A percentile compares a stretch with the other conserved stretches of the same genome.
Evolutionary conservation across 192 early-diverging fungal species (phyloP).

Genomic region (Obelidium mucronatum): DNA sequence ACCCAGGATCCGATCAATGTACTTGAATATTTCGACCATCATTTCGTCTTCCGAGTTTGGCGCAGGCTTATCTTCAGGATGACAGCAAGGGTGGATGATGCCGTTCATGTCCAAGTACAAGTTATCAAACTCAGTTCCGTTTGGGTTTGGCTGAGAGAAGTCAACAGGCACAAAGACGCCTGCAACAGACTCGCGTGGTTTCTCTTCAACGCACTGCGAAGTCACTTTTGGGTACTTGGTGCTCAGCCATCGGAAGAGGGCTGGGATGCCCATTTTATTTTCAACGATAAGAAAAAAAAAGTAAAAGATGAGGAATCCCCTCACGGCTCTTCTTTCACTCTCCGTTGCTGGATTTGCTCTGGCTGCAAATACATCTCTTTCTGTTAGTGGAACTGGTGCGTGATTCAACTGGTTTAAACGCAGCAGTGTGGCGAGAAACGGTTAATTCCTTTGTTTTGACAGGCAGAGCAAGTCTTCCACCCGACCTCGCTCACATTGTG

Average conservation of each 20-base stretch:
- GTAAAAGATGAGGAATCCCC: no score
- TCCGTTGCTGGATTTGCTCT: no score
- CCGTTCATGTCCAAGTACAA: constrained; percentile 89
- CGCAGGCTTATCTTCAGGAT: constrained; percentile 62
- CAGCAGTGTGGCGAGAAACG: no score
- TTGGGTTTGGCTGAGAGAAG: constrained; percentile 87
- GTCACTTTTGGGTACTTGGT: constrained; percentile 64
- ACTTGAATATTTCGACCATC: constrained; percentile 94
- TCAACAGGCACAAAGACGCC: constrained; percentile 85
- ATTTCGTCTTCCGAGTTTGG: constrained; percentile 80
- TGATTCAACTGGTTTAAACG: no score
- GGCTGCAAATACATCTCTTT: no score
- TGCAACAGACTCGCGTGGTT: constrained; percentile 69
- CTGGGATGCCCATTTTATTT: constrained; percentile 51
- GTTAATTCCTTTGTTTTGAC: no score
- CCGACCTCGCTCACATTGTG: constrained; percentile 6
- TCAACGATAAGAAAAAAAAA: no score
- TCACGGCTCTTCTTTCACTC: no score
- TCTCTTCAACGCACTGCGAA: constrained; percentile 75
- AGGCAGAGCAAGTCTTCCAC: neutral
- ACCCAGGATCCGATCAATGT: constrained; percentile 93
- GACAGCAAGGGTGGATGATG: constrained; percentile 70
- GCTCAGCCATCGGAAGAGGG: constrained; percentile 59
- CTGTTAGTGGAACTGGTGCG: neutral
- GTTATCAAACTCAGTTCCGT: constrained; percentile 77